Conservation (phyloP, 495 filamentous ascomycete species). For the Saxophila tyrrhenica region DNA sequence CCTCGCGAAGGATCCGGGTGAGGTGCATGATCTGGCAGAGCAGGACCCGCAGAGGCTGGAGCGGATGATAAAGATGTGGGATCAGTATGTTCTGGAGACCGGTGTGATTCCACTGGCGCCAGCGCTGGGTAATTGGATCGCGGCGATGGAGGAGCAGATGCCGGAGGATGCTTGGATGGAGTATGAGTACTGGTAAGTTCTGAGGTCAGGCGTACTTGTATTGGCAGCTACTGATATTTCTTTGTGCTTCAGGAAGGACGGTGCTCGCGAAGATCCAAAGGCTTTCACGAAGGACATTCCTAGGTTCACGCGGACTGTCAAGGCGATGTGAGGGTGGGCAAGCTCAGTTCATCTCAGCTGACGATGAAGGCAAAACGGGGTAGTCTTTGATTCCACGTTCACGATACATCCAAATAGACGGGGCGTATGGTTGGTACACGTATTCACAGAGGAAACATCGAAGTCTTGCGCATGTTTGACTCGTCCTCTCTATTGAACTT, state of each 20-base stretch:
- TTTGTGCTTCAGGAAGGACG: too few relatives aligned
- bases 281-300: slow-evolving; percentile 43
- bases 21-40: slow-evolving; percentile 25
- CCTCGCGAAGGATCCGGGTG: slow-evolving; percentile 24
- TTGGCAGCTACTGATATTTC: too few relatives aligned
- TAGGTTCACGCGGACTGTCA: slow-evolving; percentile 41
- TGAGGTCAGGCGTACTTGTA: too few relatives aligned
- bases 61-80: slow-evolving; percentile 39
- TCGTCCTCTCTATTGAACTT: too few relatives aligned
- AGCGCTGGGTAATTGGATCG: slow-evolving; percentile 38
- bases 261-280: slow-evolving; percentile 44
- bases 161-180: slow-evolving; percentile 57
- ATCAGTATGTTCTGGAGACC: slow-evolving; percentile 50
- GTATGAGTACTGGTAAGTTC: slow-evolving; percentile 61
- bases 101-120: slow-evolving; percentile 39
- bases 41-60: slow-evolving; percentile 22
- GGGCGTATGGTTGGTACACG: too few relatives aligned
- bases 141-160: slow-evolving; percentile 56
- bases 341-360: too few relatives aligned
- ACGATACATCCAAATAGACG: too few relatives aligned
- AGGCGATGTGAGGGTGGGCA: slow-evolving; percentile 25
- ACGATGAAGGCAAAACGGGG: too few relatives aligned
- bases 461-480: too few relatives aligned
- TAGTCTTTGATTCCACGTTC: too few relatives aligned
- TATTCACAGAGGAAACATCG: too few relatives aligned